Conservation (phyloP, 495 filamentous ascomycete species). For the Echria macrotheca region DNA sequence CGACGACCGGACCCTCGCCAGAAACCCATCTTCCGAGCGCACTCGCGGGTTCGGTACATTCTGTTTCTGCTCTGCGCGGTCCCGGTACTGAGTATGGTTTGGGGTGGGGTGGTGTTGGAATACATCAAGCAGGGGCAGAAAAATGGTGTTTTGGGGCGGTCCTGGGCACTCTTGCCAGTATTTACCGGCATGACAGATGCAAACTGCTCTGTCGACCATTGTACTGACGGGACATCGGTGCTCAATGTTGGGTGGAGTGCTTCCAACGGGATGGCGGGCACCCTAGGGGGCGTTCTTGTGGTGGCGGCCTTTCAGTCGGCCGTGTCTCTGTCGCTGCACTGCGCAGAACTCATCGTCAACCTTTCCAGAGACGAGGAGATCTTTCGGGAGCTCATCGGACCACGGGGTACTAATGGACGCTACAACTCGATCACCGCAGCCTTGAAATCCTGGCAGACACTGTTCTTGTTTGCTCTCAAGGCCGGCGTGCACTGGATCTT, state of each 20-base stretch:
- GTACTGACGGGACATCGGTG: slow-evolving; percentile 31
- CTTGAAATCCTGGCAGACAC: slow-evolving; percentile 37
- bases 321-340: slow-evolving; percentile 40
- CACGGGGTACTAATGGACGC: slow-evolving; percentile 26
- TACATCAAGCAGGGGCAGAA: slow-evolving; percentile 19
- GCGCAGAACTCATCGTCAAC: slow-evolving; percentile 42
- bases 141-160: slow-evolving; percentile 25
- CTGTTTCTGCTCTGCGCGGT: slow-evolving; percentile 22
- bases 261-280: slow-evolving; percentile 17
- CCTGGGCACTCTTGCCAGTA: slow-evolving; percentile 23
- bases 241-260: slow-evolving; percentile 27
- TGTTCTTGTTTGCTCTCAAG: slow-evolving; percentile 39
- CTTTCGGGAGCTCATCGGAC: slow-evolving; percentile 29
- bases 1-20: slow-evolving; percentile 27
- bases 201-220: slow-evolving; percentile 18
- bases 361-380: slow-evolving; percentile 40
- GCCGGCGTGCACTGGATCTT: slow-evolving; percentile 43
- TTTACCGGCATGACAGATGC: slow-evolving; percentile 24
- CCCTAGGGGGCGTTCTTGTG: slow-evolving; percentile 22
- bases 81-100: slow-evolving; percentile 23
- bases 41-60: slow-evolving; percentile 24
- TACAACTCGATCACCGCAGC: slow-evolving; percentile 34
- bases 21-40: slow-evolving; percentile 20
- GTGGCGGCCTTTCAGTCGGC: slow-evolving; percentile 29
- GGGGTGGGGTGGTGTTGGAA: slow-evolving; percentile 23